Conservation (phyloP, 768 basidiomycete species). For the Heimioporus sp. region DNA sequence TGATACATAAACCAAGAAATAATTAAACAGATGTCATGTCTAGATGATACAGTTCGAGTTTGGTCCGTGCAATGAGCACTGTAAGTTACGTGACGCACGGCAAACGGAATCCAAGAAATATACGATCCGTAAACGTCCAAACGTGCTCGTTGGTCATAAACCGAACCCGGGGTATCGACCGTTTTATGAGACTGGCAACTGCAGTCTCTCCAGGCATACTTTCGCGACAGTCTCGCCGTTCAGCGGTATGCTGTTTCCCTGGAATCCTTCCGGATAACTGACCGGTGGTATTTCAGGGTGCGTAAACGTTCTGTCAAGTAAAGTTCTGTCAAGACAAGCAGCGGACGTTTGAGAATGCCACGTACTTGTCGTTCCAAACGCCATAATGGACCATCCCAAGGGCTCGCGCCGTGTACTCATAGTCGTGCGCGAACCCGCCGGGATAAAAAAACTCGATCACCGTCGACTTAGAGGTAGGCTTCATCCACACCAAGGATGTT, state of each 20-base stretch:
- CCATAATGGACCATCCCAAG: conserved; percentile 84
- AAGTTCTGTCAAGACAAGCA: not conserved
- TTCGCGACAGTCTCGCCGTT: conserved; percentile 68
- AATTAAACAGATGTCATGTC: too few species aligned
- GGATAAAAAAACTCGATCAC: conserved; percentile 94
- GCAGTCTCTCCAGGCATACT: conserved; percentile 54
- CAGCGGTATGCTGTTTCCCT: conserved; percentile 82
- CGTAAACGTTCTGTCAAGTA: conserved; percentile 58
- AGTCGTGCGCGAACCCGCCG: conserved; percentile 82
- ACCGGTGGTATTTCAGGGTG: conserved; percentile 67
- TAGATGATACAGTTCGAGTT: too few species aligned
- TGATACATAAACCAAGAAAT: too few species aligned
- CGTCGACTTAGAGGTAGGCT: conserved; percentile 73
- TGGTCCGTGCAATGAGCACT: too few species aligned
- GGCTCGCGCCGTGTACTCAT: conserved; percentile 75
- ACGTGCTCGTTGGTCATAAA: too few species aligned
- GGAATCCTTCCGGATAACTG: conserved; percentile 85
- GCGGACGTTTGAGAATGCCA: not conserved
- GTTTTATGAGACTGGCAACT: not conserved
- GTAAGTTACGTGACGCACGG: too few species aligned
- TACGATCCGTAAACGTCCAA: too few species aligned
- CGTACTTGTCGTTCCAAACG: conserved; percentile 76
- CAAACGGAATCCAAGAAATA: too few species aligned
- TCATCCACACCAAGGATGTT: conserved; percentile 91
- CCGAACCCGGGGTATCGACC: not conserved